Evolutionary conservation across 768 basidiomycete genomes (phyloP).

Genomic region (Suillus lakei): DNA sequence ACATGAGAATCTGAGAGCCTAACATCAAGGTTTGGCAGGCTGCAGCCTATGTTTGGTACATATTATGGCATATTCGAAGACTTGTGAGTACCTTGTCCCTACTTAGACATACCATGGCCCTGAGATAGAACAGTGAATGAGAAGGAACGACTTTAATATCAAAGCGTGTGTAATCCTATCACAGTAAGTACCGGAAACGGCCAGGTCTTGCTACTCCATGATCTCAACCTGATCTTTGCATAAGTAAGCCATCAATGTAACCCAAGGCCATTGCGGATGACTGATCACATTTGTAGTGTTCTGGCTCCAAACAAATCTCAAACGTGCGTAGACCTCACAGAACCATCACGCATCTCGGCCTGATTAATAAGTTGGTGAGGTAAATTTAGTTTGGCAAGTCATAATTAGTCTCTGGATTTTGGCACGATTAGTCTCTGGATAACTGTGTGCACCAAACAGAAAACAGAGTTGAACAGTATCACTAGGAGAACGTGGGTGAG

Average conservation of each 20-base stretch:
- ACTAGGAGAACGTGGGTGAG: neutral
- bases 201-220: neutral
- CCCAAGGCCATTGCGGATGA: neutral
- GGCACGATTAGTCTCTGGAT: neutral
- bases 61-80: neutral
- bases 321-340: neutral
- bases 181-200: neutral
- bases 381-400: neutral
- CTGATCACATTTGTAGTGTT: neutral
- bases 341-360: neutral
- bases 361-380: neutral
- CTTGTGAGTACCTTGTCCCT: neutral
- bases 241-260: neutral
- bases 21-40: neutral
- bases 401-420: neutral
- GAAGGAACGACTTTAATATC: conserved; percentile 1
- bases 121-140: conserved; percentile 1
- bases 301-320: neutral
- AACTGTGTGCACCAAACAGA: neutral
- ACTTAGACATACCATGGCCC: conserved; percentile 1
- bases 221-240: neutral
- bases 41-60: neutral
- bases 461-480: neutral
- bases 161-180: neutral
- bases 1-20: neutral